Percentiles rank a stretch among this genome's conserved stretches.
Evolutionary conservation across 148 eudicot species (phyloP).

Genomic region (Rheum nobile): DNA sequence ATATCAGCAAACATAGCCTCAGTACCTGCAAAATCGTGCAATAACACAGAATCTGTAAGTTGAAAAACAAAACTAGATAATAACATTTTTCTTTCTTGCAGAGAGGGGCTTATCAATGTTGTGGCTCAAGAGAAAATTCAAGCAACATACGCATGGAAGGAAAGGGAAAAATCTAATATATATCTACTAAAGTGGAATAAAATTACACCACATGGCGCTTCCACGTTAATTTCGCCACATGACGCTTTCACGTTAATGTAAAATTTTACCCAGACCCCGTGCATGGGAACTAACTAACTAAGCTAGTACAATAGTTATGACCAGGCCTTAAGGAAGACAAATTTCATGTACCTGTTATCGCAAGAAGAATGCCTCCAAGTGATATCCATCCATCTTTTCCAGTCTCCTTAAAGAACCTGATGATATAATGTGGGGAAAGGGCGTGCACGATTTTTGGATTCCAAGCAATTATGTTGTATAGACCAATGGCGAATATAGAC

Average conservation of each 20-base stretch:
- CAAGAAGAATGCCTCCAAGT: conserved; percentile 57
- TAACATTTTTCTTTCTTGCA: neutral
- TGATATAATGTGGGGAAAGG: too few species aligned
- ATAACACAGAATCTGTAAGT: neutral
- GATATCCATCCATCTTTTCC: too few species aligned
- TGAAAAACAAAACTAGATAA: neutral
- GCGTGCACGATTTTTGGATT: conserved; percentile 49
- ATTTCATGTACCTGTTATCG: conserved; percentile 51
- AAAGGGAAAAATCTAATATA: neutral
- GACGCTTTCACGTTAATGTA: too few species aligned
- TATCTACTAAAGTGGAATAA: too few species aligned
- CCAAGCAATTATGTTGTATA: conserved; percentile 51
- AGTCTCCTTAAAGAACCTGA: too few species aligned
- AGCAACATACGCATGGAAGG: neutral
- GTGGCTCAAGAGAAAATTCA: neutral
- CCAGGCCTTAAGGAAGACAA: too few species aligned
- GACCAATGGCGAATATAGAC: conserved; percentile 47
- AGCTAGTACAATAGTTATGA: too few species aligned
- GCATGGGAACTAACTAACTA: too few species aligned
- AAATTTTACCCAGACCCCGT: too few species aligned
- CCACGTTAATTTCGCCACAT: too few species aligned
- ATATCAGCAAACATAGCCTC: conserved; percentile 99
- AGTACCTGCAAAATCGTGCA: conserved; percentile 49
- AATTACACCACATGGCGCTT: too few species aligned
- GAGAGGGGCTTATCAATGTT: neutral